Evolutionary conservation across 371 early-diverging fungal genomes (phyloP), one percentile per base, ranked within the genome.

Genomic region (Dentiscutata heterogama): DNA sequence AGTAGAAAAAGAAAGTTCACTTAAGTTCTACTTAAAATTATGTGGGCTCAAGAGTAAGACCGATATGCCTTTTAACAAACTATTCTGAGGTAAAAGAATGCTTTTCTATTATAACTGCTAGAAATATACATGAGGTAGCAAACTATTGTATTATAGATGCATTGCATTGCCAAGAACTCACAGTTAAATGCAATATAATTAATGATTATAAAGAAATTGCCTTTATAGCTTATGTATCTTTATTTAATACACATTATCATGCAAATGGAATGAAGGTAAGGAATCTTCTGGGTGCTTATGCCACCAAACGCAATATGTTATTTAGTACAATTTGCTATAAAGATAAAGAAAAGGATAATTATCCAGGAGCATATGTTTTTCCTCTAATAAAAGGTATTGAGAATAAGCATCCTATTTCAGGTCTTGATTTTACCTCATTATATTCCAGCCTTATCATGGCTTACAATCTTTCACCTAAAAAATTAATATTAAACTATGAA

Each of bases 201-300:
- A 75, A 75, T 20, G 53, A 72, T 35, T 29, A 72, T 72, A 72
- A n/a, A 46, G 72, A 72, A 46, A 22, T 72, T 72, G 72, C 61
- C 22, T 75, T 60, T 46, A 75, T 75, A 22, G 76, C 76, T 56
- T 58, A 75, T 75, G 35, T 75, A 46, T 58, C 58, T 56, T 27
- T 72, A 39, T 72, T 72, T n/a, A 46, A 72, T 42, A 6, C 72
- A 5, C 46, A 50, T 42, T 72, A 72, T 46, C n/a, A 51, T n/a
- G n/a, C 58, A 58, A 2, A 22, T n/a, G n/a, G n/a, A n/a, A n/a
- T n/a, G n/a, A n/a, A n/a, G n/a, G n/a, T n/a, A n/a, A n/a, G n/a
- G n/a, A 75, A 75, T 58, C 58, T 75, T 51, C 51, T 75, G 25
- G 76, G 31, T 3, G 58, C 76, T 75, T 35, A 75, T 46, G 35